Conservation (phyloP, 768 basidiomycete genomes). For the Porpolomopsis calyptriformis region DNA sequence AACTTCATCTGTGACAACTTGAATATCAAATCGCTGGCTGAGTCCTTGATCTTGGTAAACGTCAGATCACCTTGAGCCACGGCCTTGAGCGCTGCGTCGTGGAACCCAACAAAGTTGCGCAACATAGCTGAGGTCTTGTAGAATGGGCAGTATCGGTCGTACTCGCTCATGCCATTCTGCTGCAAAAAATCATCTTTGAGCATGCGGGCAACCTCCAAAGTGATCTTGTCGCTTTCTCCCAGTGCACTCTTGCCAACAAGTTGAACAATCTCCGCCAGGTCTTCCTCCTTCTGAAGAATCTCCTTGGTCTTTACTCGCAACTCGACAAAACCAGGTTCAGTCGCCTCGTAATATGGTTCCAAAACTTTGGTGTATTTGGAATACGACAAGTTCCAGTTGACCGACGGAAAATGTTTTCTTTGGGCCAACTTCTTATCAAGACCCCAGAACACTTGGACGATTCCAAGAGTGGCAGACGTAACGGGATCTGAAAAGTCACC, state of each 20-base stretch:
- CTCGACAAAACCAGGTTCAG: conserved; percentile 91
- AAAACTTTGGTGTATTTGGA: conserved; percentile 96
- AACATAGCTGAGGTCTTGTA: conserved; percentile 98
- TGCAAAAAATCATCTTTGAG: conserved; percentile 96
- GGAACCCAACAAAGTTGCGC: conserved; percentile 87
- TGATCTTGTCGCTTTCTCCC: conserved; percentile 96
- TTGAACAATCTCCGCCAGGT: conserved; percentile 97
- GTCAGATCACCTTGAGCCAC: conserved; percentile 77
- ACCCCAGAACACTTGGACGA: conserved; percentile 99
- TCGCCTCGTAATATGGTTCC: conserved; percentile 83
- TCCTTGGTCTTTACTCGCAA: conserved; percentile 88
- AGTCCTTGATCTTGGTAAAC: conserved; percentile 80
- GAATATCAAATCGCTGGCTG: conserved; percentile 81
- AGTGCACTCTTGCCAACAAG: conserved; percentile 98
- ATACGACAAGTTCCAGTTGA: conserved; percentile 99
- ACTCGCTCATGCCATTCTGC: conserved; percentile 98
- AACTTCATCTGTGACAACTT: conserved; percentile 99
- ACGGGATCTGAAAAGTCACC: conserved; percentile 99
- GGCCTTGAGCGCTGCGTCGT: conserved; percentile 80
- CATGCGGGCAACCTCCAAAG: conserved; percentile 93
- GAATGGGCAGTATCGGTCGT: conserved; percentile 95
- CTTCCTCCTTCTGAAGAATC: conserved; percentile 97
- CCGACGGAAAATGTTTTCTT: conserved; percentile 99
- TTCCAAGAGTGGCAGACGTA: conserved; percentile 92
- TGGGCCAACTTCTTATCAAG: conserved; percentile 99